Evolutionary conservation across 2,329 filamentous ascomycete species (phyloP).

Genomic region (Talaromyces sp.): DNA sequence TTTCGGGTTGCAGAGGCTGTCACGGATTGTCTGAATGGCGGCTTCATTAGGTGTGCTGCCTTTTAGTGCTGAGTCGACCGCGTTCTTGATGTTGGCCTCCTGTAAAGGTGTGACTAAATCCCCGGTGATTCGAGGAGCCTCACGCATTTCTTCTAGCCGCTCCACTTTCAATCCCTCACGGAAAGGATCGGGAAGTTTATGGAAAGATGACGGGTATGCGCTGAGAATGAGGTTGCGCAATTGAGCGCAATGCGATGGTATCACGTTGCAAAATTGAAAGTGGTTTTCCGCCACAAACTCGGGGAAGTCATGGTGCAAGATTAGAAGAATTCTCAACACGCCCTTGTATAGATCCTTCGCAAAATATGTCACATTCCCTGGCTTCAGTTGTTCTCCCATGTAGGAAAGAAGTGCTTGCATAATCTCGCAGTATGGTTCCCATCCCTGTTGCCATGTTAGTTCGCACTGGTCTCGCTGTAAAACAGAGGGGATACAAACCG

Average conservation of each 20-base stretch:
- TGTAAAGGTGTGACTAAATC: constrained; percentile 52
- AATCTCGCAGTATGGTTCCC: constrained; percentile 69
- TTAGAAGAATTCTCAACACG: constrained; percentile 73
- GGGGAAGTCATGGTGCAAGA: constrained; percentile 90
- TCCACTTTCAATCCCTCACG: constrained; percentile 72
- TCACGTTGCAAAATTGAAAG: constrained; percentile 71
- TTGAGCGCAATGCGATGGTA: constrained; percentile 80
- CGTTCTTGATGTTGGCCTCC: constrained; percentile 49
- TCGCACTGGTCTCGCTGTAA: background rate
- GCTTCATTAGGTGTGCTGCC: constrained; percentile 64
- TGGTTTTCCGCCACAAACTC: constrained; percentile 90
- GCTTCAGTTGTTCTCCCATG: constrained; percentile 74
- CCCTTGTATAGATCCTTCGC: constrained; percentile 82
- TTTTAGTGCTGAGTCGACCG: constrained; percentile 50
- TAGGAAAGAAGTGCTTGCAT: constrained; percentile 68
- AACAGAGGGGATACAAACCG: constrained; percentile 22
- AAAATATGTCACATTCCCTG: constrained; percentile 61
- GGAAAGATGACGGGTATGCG: constrained; percentile 66
- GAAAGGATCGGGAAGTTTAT: constrained; percentile 70
- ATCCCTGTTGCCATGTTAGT: constrained; percentile 50
- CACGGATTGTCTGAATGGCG: constrained; percentile 66
- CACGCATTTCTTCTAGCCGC: constrained; percentile 67
- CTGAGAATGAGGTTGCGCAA: constrained; percentile 83
- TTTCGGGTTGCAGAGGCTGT: constrained; percentile 62
- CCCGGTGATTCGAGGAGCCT: constrained; percentile 61